Evolutionary conservation across 441 rosid species (phyloP), one percentile per base, ranked within the genome.

Genomic region (Manihot esculenta): DNA sequence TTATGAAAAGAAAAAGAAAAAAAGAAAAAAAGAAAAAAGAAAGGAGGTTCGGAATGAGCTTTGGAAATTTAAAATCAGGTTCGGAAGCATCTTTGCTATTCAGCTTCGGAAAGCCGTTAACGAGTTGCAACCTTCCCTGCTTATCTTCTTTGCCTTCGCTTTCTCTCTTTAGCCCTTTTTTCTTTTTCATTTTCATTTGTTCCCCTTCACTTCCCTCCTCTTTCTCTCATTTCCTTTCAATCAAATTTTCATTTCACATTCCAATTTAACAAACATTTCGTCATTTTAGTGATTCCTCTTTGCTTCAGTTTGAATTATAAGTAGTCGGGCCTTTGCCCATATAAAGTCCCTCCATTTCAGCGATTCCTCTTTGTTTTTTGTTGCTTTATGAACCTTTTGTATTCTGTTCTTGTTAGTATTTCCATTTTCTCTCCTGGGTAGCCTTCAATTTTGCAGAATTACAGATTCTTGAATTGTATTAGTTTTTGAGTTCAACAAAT

Each of bases 71-170:
- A 78, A 86, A 82, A 51, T 68, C 30, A 78, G 84, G 81, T 55
- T 72, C 75, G 78, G 72, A 41, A 1, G 48, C 21, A 21, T 7
- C 8, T 5, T 7, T 7, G 33, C 0, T 0, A 48, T 7, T 58
- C 60, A 69, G 88, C 73, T 80, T 79, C 84, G 81, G 84, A 64
- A 68, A 82, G 88, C 87, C 93, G 93, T 84, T 88, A 12, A 12
- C 30, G 67, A 7, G 18, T 13, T 69, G 81, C 82, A 51, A 74
- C 78, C 86, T 77, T n/a, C 64, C 41, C 12, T 53, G 50, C 47
- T 35, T 26, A 55, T 64, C 18, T 24, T 56, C 68, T 41, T 38
- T 56, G 38, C 68, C 62, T 69, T 73, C 59, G 24, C 50, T 30
- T 58, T 33, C 53, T 50, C 35, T 10, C 33, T 30, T 57, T 20